A percentile compares a stretch with the other conserved stretches of the same genome.
Evolutionary conservation across 371 early-diverging fungal genomes (phyloP).

Genomic region (Zopfochytrium polystomum): DNA sequence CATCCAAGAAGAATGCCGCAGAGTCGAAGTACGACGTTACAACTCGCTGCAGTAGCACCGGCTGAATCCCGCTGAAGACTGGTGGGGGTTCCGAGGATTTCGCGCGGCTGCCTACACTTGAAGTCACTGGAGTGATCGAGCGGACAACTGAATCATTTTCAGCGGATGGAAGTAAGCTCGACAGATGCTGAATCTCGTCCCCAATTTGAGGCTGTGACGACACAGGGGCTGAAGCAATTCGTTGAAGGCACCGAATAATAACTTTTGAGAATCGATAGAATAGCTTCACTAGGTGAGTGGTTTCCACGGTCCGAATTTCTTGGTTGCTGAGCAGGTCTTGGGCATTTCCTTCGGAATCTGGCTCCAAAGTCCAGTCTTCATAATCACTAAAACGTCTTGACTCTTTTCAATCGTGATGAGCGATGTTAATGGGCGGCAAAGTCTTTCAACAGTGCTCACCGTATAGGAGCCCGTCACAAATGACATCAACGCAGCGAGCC

Average conservation of each 20-base stretch:
- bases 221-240: slow-evolving; percentile 23
- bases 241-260: slow-evolving; percentile 51
- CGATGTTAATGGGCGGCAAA: slow-evolving; percentile 15
- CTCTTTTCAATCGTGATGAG: slow-evolving; percentile 52
- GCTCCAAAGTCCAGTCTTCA: slow-evolving; percentile 83
- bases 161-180: too few relatives aligned
- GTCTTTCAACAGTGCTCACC: slow-evolving; percentile 25
- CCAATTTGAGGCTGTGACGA: too few relatives aligned
- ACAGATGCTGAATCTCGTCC: too few relatives aligned
- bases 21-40: slow-evolving; percentile 63
- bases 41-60: slow-evolving; percentile 49
- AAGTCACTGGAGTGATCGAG: too few relatives aligned
- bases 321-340: too few relatives aligned
- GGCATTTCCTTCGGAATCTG: slow-evolving; percentile 43
- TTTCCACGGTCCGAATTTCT: slow-evolving; percentile 48
- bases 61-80: slow-evolving; percentile 2
- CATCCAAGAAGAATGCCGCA: slow-evolving; percentile 67
- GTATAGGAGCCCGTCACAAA: slow-evolving; percentile 35
- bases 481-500: slow-evolving; percentile 28
- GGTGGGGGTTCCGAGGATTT: slow-evolving; percentile 21
- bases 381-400: slow-evolving; percentile 71
- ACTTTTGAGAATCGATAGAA: slow-evolving; percentile 72
- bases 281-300: slow-evolving; percentile 53
- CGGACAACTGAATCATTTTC: too few relatives aligned
- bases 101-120: too few relatives aligned